Base-by-base conservation (phyloP, 169 alveolate species). In the Plasmodium fragile region DNA sequence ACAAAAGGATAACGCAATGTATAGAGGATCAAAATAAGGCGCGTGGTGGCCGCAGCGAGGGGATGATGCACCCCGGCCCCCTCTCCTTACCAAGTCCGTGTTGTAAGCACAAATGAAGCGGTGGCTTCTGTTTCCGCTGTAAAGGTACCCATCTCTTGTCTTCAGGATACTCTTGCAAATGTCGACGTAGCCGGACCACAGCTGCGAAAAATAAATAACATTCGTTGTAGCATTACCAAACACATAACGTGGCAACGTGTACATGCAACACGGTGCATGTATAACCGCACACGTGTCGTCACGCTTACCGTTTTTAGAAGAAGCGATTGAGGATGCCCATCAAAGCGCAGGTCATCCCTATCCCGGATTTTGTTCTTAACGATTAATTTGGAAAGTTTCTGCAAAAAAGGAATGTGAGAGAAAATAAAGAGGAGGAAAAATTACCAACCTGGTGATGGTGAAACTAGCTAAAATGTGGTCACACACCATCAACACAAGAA, bases 161-260 rank as follows among this genome's bases (percentile, higher is more conserved):
- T 75, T 72, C 41, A 84, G 65, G 18, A 84, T 59, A 16, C 36
- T 59, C 30, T 84, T 84, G 92, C 92, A 84, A 11, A 84, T 72
- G 78, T 84, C 92, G 18, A 84, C 72, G 65, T 84, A 84, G 4
- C 92, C 92, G 65, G 25, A 28, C 92, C 92, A 84, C 25, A 84
- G 65, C 92, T 84, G 16, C 30, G 22, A 8, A 22, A 83, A 59
- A 73, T 28, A 45, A 28, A 22, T 28, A 65, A 49, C 22, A 16
- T 3, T 3, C 1, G n/a, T 49, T 1, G 16, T 49, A 13, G 16
- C 59, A 49, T 2, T 16, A 3, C 22, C 16, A 49, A 49, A 13
- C 25, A 13, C 25, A 1, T 49, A 16, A 7, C 16, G 59, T 16
- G 59, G 8, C 5, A 7, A 39, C 8, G 16, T 16, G 22, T 16